A percentile compares a stretch with the other conserved stretches of the same genome.
These are phyloP conservation scores for Cyclocybe cylindracea DNA, from an alignment of 768 basidiomycete species.

Conservation along the genomic window DNA sequence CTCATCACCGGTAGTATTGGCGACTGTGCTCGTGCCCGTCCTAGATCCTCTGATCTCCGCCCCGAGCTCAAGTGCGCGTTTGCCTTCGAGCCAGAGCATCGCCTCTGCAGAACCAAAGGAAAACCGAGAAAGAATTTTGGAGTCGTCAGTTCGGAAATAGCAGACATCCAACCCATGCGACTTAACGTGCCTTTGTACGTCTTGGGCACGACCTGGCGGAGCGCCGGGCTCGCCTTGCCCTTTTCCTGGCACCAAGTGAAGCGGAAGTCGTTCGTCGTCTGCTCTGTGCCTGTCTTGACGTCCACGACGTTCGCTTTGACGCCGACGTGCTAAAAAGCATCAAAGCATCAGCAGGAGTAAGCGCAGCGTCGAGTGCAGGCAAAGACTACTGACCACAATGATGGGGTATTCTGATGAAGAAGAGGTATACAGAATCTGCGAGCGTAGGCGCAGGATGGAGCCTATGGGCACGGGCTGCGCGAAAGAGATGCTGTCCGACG, in stretches of 20 bases:
- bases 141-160: background rate
- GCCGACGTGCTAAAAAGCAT: constrained; percentile 56
- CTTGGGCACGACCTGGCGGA: constrained; percentile 58
- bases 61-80: constrained; percentile 69
- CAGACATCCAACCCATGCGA: background rate
- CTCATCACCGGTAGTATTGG: constrained; percentile 5
- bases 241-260: constrained; percentile 65
- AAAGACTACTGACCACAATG: constrained; percentile 50
- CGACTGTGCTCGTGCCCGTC: background rate
- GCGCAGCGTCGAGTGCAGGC: background rate
- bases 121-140: constrained; percentile 5
- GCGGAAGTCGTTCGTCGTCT: constrained; percentile 74
- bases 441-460: constrained; percentile 73
- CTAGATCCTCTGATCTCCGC: constrained; percentile 51
- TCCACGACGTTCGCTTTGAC: constrained; percentile 76
- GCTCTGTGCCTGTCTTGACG: constrained; percentile 61
- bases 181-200: constrained; percentile 62
- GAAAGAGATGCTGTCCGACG: constrained; percentile 81
- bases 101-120: constrained; percentile 52
- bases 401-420: constrained; percentile 50
- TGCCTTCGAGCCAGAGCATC: constrained; percentile 85
- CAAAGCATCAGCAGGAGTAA: background rate
- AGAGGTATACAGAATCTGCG: constrained; percentile 65
- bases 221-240: constrained; percentile 26
- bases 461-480: constrained; percentile 82